Evolutionary conservation across 768 basidiomycete genomes (phyloP), one percentile per base, ranked within the genome.

Genomic region (Lentinula raphanica): DNA sequence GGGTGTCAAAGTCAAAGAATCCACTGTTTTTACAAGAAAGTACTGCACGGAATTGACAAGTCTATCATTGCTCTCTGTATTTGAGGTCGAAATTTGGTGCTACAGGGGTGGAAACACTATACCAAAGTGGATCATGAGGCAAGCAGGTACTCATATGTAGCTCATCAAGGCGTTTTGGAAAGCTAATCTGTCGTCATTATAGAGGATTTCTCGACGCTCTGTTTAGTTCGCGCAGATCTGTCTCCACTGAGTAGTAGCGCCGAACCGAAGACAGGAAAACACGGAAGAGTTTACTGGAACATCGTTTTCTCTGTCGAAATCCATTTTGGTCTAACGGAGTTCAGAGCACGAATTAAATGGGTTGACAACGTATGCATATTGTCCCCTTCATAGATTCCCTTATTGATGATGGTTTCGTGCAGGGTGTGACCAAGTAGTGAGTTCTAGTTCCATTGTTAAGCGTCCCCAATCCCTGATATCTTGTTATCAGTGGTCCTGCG

Each of bases 31-130:
- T 67, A 86, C 84, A 56, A 77, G 89, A 55, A 92, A 92, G 66
- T 90, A 92, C 69, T 88, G 86, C 65, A 91, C 89, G 0, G 89
- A 91, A 66, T 78, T 92, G 36, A 91, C 89, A 8, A 90, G 81
- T 60, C 67, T 92, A 29, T 82, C 84, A 3, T 86, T 88, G 63
- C 76, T 90, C 4, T 88, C 86, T 13, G 86, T 90, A 17, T 91
- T 92, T 62, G 89, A 91, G 67, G 88, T 91, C 27, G 88, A 91
- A 68, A 80, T 92, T 62, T 91, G 89, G 89, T 91, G 89, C 66
- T 92, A 82, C 70, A 76, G 89, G 65, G 88, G 89, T n/a, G 86
- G 86, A 45, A 82, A 86, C 61, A 74, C 71, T 6, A 74, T 86
- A 32, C 89, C 89, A 0, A 81, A 84, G 62, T 91, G 89, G 89